Base-by-base conservation (phyloP, 2,329 filamentous ascomycete species). In the Raffaelea arxii region DNA sequence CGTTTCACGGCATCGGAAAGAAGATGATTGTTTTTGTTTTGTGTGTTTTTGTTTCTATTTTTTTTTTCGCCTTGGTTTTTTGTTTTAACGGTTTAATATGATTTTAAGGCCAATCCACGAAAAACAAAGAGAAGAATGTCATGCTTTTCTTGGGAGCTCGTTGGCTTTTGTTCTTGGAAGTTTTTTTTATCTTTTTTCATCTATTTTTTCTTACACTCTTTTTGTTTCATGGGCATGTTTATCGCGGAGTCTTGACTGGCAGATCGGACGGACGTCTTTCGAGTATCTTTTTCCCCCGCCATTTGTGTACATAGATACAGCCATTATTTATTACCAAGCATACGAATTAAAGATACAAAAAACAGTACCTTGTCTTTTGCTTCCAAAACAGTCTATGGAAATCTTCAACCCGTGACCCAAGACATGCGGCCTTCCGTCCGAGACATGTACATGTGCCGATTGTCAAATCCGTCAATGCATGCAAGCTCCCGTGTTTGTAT, bases 131-230 rank as follows among this genome's bases (percentile, higher is more conserved):
- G 27, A 16, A 32, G 27, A 16, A 9, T 10, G 9, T 9, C 27
- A 16, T 36, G 23, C 16, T 44, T 22, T 44, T 44, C 19, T 44
- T 36, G 4, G 18, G 10, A 19, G 6, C 23, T 23, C 16, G 9
- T 32, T 32, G 9, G 27, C 9, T 16, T 10, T 32, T 16, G 27
- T 32, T n/a, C n/a, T n/a, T n/a, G n/a, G n/a, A n/a, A n/a, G n/a
- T n/a, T n/a, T 18, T 43, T 35, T 43, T 43, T 19, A n/a, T 44
- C 27, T 44, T 14, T 41, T 11, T 22, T 36, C 18, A 43, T 39
- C n/a, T 30, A 36, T 44, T 44, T 36, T 10, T 18, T 23, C n/a
- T 12, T 36, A 23, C 18, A 36, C 35, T 18, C 16, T 43, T 4
- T 40, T 22, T n/a, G n/a, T n/a, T n/a, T n/a, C n/a, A n/a, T 32